Base-by-base conservation (phyloP, 257 asterid genomes). In the Rubia yunnanensis region DNA sequence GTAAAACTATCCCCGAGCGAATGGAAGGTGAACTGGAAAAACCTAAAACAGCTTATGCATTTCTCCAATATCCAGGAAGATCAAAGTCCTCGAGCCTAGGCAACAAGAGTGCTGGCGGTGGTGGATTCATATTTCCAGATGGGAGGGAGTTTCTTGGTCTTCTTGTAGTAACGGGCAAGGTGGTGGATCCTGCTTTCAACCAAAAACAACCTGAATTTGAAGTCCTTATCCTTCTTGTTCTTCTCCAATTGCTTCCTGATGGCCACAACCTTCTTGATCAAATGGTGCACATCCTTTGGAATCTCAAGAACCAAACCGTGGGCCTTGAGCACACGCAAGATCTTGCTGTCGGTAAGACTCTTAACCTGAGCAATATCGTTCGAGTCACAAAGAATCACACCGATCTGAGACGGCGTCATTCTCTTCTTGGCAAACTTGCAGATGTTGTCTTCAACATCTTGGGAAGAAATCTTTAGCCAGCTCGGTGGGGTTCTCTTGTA, bases 231-330 rank as follows among this genome's bases (percentile, higher is more conserved):
- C 87, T 89, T 89, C 85, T 90, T 83, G 79, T 86, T 89, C 80
- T 95, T 85, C 78, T 89, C 95, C 82, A 89, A 75, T 71, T 89
- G 96, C 83, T 89, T 89, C 79, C 96, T 73, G 58, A 89, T 85
- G 1, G 96, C 95, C 9, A 89, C 96, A 0, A 92, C 96, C 76
- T 85, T 89, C 89, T 89, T 89, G 35, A 89, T 86, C 85, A 89
- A 70, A 71, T 85, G 94, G 70, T 89, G 86, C 67, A 86, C 66
- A 76, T 87, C 95, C 81, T 85, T 95, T 0, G 96, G 96, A 73
- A 89, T 86, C 83, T 89, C 94, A 20, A 95, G 96, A 10, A 87
- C 96, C 78, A 89, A 95, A n/a, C 96, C 96, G 32, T 87, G 96
- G 60, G 88, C 96, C 72, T 89, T 89, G 80, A 89, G 95, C 66